Conservation (phyloP, 352 stramenopile genomes). For the Pythium plurisporium region DNA sequence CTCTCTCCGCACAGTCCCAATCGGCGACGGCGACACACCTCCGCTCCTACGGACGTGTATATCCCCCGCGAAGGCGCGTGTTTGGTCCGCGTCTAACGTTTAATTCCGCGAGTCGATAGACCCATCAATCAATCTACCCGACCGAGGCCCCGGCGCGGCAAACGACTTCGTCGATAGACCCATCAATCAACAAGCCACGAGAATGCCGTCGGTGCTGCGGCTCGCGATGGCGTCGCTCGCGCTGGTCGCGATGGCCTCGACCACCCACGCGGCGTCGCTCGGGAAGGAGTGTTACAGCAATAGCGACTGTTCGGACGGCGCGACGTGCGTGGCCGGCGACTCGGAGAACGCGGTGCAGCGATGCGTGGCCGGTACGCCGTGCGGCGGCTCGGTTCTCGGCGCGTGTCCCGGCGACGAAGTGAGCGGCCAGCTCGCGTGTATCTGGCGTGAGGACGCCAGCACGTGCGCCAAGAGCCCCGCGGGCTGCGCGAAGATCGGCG, state of each 20-base stretch:
- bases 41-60: conserved; percentile 1
- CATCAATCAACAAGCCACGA: neutral
- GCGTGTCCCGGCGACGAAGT: conserved; percentile 53
- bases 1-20: conserved; percentile 1
- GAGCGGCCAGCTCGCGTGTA: conserved; percentile 69
- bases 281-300: conserved; percentile 57
- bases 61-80: no score
- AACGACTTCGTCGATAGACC: no score
- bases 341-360: conserved; percentile 51
- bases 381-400: conserved; percentile 40
- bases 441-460: conserved; percentile 34
- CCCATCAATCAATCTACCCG: no score
- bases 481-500: conserved; percentile 30
- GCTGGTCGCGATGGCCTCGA: neutral
- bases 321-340: conserved; percentile 74
- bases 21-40: conserved; percentile 13
- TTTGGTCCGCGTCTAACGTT: no score
- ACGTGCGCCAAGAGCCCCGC: conserved; percentile 8
- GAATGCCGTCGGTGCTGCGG: conserved; percentile 15
- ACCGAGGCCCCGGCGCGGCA: no score
- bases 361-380: conserved; percentile 57
- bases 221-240: conserved; percentile 11
- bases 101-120: no score
- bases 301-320: conserved; percentile 51
- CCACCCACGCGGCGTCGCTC: conserved; percentile 22